Percentiles rank a stretch among this genome's conserved stretches.
Conservation (phyloP, 140 eudicot species). For the Cichorium intybus region DNA sequence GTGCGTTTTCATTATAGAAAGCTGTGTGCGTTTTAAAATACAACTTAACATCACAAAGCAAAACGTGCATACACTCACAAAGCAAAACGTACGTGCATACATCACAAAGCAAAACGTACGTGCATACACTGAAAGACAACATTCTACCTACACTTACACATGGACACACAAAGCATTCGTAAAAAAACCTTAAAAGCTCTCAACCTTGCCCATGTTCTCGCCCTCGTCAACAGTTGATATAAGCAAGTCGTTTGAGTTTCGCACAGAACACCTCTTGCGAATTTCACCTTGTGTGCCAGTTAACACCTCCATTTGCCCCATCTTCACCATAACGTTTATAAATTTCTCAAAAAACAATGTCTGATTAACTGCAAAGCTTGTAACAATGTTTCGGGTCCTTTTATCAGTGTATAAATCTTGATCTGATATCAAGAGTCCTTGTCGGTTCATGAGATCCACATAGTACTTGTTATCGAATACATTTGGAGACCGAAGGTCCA, state of each 20-base stretch:
- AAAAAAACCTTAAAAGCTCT: conserved; percentile 17
- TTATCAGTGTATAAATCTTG: conserved; percentile 36
- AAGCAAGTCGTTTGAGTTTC: conserved; percentile 23
- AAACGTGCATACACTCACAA: no score
- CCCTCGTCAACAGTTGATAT: conserved; percentile 31
- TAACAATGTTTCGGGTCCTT: conserved; percentile 35
- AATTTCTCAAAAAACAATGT: conserved; percentile 44
- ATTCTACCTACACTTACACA: conserved; percentile 5
- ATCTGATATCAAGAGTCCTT: conserved; percentile 31
- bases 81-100: no score
- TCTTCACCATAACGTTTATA: conserved; percentile 36
- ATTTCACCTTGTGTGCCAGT: conserved; percentile 37
- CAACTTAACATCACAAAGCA: background rate
- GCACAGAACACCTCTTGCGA: conserved; percentile 25
- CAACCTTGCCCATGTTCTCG: background rate
- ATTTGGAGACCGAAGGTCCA: conserved; percentile 38
- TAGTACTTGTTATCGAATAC: conserved; percentile 40
- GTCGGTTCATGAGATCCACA: conserved; percentile 42
- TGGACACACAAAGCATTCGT: background rate
- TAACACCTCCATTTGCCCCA: conserved; percentile 43
- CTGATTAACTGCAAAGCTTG: conserved; percentile 37
- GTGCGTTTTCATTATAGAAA: no score
- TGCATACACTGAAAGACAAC: conserved; percentile 8
- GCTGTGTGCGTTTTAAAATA: background rate
- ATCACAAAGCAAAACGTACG: conserved; percentile 14